phyloP scores from a whole-genome alignment of 192 early-diverging fungal species.

The Gonapodya sp. region DNA sequence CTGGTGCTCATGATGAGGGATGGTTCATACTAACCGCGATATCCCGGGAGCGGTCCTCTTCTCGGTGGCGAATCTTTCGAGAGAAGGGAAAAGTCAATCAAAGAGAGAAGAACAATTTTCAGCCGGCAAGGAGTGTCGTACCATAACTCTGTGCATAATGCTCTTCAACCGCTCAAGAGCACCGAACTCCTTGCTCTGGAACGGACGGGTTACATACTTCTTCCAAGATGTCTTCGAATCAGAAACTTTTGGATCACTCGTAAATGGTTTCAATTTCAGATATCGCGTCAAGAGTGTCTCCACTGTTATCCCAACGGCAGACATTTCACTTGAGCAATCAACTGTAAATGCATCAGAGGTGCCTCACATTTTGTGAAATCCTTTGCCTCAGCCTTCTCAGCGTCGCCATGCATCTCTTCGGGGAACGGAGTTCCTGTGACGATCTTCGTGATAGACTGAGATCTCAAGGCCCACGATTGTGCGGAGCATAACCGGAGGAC shows the following conservation, averaged over 20 bases:
- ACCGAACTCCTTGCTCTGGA: conserved; percentile 34
- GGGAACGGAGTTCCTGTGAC: background rate
- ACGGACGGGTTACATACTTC: conserved; percentile 22
- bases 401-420: background rate
- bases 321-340: background rate
- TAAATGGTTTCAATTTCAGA: conserved; percentile 53
- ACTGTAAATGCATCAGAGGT: background rate
- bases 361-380: background rate
- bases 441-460: background rate
- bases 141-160: conserved; percentile 62
- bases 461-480: background rate
- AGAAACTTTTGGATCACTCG: conserved; percentile 21
- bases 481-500: background rate
- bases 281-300: conserved; percentile 46
- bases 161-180: conserved; percentile 36
- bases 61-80: conserved; percentile 44
- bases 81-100: background rate
- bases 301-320: conserved; percentile 20
- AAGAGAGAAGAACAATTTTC: background rate
- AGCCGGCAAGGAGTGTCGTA: conserved; percentile 13
- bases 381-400: background rate
- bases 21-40: conserved; percentile 17
- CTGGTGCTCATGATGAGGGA: background rate
- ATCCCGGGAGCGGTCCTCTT: conserved; percentile 41
- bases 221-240: conserved; percentile 2